Evolutionary conservation across 345 rosid genomes (phyloP).

Genomic region (Trapa bicornis): DNA sequence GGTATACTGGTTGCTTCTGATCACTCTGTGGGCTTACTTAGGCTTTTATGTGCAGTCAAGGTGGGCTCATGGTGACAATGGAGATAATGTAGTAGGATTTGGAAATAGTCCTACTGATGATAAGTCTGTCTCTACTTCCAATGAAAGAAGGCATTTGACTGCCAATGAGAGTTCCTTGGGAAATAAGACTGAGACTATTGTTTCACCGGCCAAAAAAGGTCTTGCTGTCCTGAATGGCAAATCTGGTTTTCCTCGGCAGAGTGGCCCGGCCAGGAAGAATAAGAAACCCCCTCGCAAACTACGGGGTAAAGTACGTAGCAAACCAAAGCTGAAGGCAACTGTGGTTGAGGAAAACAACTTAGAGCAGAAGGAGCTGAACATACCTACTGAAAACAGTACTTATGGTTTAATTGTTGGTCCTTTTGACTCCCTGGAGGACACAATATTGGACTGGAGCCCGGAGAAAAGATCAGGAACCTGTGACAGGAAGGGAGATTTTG

Average conservation of each 20-base stretch:
- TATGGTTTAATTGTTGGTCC: slow-evolving; percentile 80
- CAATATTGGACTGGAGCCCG: slow-evolving; percentile 78
- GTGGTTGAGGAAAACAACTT: slow-evolving; percentile 22
- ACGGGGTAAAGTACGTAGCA: slow-evolving; percentile 30
- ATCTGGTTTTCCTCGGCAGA: slow-evolving; percentile 20
- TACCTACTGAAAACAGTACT: slow-evolving; percentile 52
- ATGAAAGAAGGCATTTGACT: slow-evolving; percentile 32
- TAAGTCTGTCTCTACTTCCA: slow-evolving; percentile 22
- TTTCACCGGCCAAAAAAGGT: slow-evolving; percentile 20
- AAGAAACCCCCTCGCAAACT: slow-evolving; percentile 33
- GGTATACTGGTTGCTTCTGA: slow-evolving; percentile 85
- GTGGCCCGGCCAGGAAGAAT: slow-evolving; percentile 32
- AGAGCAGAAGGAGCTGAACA: slow-evolving; percentile 47
- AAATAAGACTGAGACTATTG: slow-evolving; percentile 28
- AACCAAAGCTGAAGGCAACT: slow-evolving; percentile 25
- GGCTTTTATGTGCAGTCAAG: slow-evolving; percentile 89
- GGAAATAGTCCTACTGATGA: slow-evolving; percentile 33
- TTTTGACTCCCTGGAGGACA: slow-evolving; percentile 68
- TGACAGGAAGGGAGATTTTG: slow-evolving; percentile 80
- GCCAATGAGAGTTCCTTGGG: slow-evolving; percentile 31
- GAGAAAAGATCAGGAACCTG: slow-evolving; percentile 86
- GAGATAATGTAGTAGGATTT: slow-evolving; percentile 58
- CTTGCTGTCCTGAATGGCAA: slow-evolving; percentile 41
- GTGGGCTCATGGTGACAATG: slow-evolving; percentile 90
- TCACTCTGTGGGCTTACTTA: slow-evolving; percentile 93